These are phyloP conservation scores for Fusarium coffeatum DNA, from an alignment of 2,329 filamentous ascomycete genomes.

Conservation along the genomic window DNA sequence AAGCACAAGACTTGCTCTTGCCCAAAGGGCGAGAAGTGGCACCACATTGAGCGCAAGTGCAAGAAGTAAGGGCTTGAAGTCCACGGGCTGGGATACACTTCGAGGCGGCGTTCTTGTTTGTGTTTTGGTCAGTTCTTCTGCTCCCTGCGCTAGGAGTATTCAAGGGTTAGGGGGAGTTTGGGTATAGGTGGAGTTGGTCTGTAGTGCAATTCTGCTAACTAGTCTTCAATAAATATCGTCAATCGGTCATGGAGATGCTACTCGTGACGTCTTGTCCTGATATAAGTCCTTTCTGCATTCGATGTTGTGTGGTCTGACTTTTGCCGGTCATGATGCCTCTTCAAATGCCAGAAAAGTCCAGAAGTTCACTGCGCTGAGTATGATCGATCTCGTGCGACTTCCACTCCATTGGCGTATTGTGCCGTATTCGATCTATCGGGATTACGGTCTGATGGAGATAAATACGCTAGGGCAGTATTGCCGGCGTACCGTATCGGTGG, in stretches of 20 bases:
- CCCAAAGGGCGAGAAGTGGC: conserved; percentile 32
- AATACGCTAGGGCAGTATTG: not conserved
- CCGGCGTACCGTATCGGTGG: not conserved
- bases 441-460: not conserved
- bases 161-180: not conserved
- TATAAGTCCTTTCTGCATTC: not conserved
- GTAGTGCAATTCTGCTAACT: not conserved
- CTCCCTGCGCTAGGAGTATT: not conserved
- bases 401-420: not conserved
- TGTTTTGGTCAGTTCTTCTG: not conserved
- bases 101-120: not conserved
- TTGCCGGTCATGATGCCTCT: not conserved
- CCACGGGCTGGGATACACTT: not conserved
- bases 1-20: conserved; percentile 27
- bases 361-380: not conserved
- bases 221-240: not conserved
- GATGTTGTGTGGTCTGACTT: not conserved
- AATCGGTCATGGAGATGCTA: not conserved
- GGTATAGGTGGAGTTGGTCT: not conserved
- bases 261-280: rapidly evolving
- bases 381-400: not conserved
- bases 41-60: conserved; percentile 25
- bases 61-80: not conserved
- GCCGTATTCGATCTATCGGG: too few species aligned
- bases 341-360: not conserved